These are phyloP conservation scores for Mycena maculata DNA, from an alignment of 768 basidiomycete species.

Conservation along the genomic window DNA sequence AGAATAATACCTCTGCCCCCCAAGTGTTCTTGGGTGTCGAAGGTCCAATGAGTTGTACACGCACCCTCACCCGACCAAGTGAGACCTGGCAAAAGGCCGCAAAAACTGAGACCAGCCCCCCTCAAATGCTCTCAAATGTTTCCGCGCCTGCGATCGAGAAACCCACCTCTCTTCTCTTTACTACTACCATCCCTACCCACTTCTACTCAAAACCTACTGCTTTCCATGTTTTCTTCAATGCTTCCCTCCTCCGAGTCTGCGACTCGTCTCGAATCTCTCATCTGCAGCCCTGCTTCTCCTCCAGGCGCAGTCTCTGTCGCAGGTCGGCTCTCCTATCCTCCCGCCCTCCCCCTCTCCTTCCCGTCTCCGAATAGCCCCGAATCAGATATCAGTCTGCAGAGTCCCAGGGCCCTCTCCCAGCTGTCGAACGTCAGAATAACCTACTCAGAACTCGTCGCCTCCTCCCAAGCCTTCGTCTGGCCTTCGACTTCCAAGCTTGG, in stretches of 20 bases:
- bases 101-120: too few species aligned
- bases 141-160: not conserved
- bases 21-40: not conserved
- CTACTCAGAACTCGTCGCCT: conserved; percentile 8
- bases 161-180: not conserved
- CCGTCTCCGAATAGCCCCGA: not conserved
- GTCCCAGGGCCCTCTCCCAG: not conserved
- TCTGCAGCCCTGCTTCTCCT: conserved; percentile 1
- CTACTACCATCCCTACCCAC: not conserved
- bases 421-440: conserved; percentile 2
- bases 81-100: too few species aligned
- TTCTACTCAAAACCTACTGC: not conserved
- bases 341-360: conserved; percentile 3
- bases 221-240: conserved; percentile 5
- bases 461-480: not conserved
- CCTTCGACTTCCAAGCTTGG: conserved; percentile 7
- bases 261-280: conserved; percentile 14
- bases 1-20: not conserved
- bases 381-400: conserved; percentile 25
- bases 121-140: too few species aligned
- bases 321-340: conserved; percentile 15
- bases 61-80: too few species aligned
- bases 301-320: conserved; percentile 9
- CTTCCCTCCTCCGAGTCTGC: conserved; percentile 10
- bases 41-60: too few species aligned